Conservation (phyloP, 768 basidiomycete species). For the Rickenella mellea region DNA sequence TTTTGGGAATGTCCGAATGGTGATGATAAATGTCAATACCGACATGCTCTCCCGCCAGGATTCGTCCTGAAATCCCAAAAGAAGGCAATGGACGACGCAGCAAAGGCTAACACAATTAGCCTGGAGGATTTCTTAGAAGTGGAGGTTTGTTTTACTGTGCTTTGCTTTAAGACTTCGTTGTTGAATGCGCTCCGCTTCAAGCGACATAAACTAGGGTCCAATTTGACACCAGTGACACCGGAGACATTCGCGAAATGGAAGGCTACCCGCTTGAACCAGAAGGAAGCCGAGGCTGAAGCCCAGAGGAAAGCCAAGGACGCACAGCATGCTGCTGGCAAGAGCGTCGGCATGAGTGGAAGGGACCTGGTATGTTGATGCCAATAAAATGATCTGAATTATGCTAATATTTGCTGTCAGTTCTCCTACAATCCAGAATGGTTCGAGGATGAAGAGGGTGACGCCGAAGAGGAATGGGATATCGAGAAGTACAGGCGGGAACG, state of each 20-base stretch:
- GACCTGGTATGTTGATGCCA: conserved; percentile 60
- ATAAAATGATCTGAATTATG: conserved; percentile 1
- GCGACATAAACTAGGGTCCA: conserved; percentile 89
- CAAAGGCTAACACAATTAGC: conserved; percentile 81
- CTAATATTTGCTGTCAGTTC: conserved; percentile 42
- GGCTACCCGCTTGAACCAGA: conserved; percentile 91
- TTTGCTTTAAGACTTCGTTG: not conserved
- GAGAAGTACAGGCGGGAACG: conserved; percentile 50
- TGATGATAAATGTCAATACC: conserved; percentile 76
- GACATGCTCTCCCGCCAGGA: conserved; percentile 92
- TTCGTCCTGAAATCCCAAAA: conserved; percentile 92
- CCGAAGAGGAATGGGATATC: conserved; percentile 39
- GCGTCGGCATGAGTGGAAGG: conserved; percentile 86
- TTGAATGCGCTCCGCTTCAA: conserved; percentile 20
- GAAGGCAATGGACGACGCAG: conserved; percentile 86
- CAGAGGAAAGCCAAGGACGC: conserved; percentile 72
- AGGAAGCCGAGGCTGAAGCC: conserved; percentile 80
- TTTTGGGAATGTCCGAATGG: conserved; percentile 95
- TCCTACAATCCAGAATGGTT: conserved; percentile 96
- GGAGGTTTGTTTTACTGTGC: conserved; percentile 47
- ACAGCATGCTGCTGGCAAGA: conserved; percentile 82
- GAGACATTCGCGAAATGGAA: conserved; percentile 95
- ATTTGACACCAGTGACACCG: conserved; percentile 86
- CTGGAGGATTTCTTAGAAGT: conserved; percentile 96
- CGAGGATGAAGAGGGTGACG: conserved; percentile 57